phyloP scores from a whole-genome alignment of 2,329 filamentous ascomycete genomes.

The Clonostachys rhizophaga region DNA sequence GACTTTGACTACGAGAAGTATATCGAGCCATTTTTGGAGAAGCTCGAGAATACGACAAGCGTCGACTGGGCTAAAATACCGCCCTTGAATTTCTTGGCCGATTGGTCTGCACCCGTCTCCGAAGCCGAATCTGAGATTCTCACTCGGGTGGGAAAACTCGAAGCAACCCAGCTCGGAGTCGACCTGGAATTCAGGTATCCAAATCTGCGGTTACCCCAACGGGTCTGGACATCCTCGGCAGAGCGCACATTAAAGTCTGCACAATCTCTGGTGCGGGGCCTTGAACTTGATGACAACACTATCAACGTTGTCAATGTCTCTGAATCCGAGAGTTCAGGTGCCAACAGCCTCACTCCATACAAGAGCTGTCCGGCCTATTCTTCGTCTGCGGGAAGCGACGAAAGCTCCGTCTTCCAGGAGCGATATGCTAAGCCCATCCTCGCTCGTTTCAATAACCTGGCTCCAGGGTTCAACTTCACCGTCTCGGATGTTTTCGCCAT shows the following conservation, averaged over 20 bases:
- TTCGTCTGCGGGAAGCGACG: slow-evolving; percentile 48
- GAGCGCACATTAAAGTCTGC: slow-evolving; percentile 57
- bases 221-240: slow-evolving; percentile 59
- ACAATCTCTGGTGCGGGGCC: slow-evolving; percentile 50
- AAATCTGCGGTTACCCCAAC: slow-evolving; percentile 42
- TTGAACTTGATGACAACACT: slow-evolving; percentile 44
- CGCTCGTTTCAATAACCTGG: slow-evolving; percentile 47
- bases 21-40: slow-evolving; percentile 50
- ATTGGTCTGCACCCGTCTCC: slow-evolving; percentile 53
- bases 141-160: slow-evolving; percentile 55
- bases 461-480: slow-evolving; percentile 58
- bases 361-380: slow-evolving; percentile 61
- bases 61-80: slow-evolving; percentile 54
- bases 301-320: slow-evolving; percentile 51
- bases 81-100: slow-evolving; percentile 47
- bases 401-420: slow-evolving; percentile 43
- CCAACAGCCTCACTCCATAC: slow-evolving; percentile 59
- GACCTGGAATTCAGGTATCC: slow-evolving; percentile 55
- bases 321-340: slow-evolving; percentile 52
- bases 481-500: slow-evolving; percentile 58
- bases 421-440: slow-evolving; percentile 57
- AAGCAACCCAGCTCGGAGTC: slow-evolving; percentile 54
- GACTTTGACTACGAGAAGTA: slow-evolving; percentile 54
- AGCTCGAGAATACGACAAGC: slow-evolving; percentile 50
- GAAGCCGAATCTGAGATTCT: slow-evolving; percentile 53